Evolutionary conservation across 2,329 filamentous ascomycete species (phyloP), one percentile per base, ranked within the genome.

Genomic region (Clathrospora elynae): DNA sequence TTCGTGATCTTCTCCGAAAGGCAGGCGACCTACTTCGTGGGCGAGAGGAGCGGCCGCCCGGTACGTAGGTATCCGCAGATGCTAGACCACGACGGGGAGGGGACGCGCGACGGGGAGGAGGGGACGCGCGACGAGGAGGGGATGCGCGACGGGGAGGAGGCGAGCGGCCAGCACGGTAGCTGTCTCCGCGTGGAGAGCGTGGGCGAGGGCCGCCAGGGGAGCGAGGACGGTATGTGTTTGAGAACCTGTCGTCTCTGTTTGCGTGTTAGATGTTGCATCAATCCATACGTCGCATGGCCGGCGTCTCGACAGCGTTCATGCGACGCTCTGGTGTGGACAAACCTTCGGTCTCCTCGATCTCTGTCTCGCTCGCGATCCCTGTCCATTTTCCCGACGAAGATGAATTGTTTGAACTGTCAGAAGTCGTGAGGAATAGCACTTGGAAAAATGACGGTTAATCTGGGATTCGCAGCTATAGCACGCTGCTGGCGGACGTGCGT

Each of bases 311-410:
- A 22, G 18, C n/a, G 31, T 33, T 29, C 30, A 49, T 45, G 51
- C 46, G 43, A 32, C 51, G 42, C 24, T 37, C 16, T 46, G 41
- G 52, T 53, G 51, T 51, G 40, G 46, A 71, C 71, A 62, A 64
- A 75, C 73, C 73, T 74, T 61, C 72, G 61, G 30, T 73, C 71
- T 39, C 71, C 71, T 39, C 71, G 66, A 46, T 74, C 71, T 43
- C 70, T 59, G 43, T 72, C 71, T 54, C 71, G 59, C 46, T 72
- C 71, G 51, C 69, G 63, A 47, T 74, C 71, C 42, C 66, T 58
- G 34, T 70, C 65, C 67, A 71, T 69, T 29, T 33, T 46, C 47
- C 53, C 30, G 37, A 23, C 19, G 30, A 38, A 22, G 20, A 18
- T 37, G 18, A 11, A 16, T 13, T 20, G 17, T 16, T 18, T 14